Evolutionary conservation across 352 stramenopile species (phyloP).

Genomic region (Phytophthora nicotianae): DNA sequence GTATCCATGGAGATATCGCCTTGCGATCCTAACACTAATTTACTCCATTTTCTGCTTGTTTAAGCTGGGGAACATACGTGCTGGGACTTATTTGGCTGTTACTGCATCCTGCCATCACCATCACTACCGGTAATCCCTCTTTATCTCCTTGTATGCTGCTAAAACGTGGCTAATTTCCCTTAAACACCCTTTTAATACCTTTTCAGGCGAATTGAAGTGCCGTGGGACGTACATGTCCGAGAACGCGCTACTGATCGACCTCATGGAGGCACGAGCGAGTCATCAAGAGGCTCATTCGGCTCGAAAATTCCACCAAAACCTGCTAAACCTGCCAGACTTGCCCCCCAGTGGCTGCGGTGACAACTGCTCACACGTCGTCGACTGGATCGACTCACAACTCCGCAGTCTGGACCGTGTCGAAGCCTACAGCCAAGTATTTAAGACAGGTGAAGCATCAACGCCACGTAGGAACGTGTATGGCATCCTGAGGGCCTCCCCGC

Average conservation of each 20-base stretch:
- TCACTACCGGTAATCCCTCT: constrained; percentile 63
- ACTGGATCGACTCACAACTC: constrained; percentile 70
- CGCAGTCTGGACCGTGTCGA: constrained; percentile 60
- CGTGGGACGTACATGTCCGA: constrained; percentile 89
- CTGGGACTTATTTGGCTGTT: constrained; percentile 81
- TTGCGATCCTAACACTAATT: background rate
- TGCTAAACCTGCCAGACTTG: constrained; percentile 45
- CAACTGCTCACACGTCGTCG: constrained; percentile 53
- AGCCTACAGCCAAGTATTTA: constrained; percentile 61
- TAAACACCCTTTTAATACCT: background rate
- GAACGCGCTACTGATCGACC: constrained; percentile 86
- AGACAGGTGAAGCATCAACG: constrained; percentile 5
- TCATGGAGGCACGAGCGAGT: constrained; percentile 56
- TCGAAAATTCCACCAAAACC: constrained; percentile 39
- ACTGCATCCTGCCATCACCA: constrained; percentile 73
- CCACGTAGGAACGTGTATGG: constrained; percentile 76
- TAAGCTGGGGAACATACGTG: constrained; percentile 70
- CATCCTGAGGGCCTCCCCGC: constrained; percentile 72
- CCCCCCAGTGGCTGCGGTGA: constrained; percentile 39
- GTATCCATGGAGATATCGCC: constrained; percentile 4
- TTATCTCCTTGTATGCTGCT: background rate
- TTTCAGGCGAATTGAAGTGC: constrained; percentile 74
- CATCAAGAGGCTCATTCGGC: constrained; percentile 42
- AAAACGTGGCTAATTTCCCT: background rate
- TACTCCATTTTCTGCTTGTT: constrained; percentile 4